Evolutionary conservation across 192 early-diverging fungal genomes (phyloP).

Genomic region (Coemansia sp.): DNA sequence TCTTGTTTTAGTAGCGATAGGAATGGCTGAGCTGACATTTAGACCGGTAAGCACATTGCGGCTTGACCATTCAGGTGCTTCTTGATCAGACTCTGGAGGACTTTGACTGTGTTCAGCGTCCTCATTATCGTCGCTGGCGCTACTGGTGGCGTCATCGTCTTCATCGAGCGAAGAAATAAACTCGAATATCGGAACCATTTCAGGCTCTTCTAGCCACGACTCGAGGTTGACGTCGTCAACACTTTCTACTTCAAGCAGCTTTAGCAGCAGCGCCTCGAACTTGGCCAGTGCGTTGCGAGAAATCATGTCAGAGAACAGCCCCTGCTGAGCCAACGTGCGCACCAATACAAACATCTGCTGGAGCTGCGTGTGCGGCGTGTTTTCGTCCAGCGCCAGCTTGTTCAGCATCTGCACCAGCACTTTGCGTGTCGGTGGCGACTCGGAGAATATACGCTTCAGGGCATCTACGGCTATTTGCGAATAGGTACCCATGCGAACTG

Average conservation of each 20-base stretch:
- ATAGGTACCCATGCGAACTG: constrained; percentile 40
- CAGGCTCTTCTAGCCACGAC: constrained; percentile 51
- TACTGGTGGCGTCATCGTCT: constrained; percentile 11
- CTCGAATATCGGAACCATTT: constrained; percentile 52
- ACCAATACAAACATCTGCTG: constrained; percentile 54
- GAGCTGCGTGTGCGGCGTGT: constrained; percentile 28
- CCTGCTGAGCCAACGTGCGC: constrained; percentile 44
- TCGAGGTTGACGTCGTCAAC: constrained; percentile 42
- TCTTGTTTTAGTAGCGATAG: constrained; percentile 17
- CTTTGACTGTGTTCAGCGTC: neutral
- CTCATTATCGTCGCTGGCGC: constrained; percentile 13
- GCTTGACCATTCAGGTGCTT: constrained; percentile 3
- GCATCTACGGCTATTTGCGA: constrained; percentile 63
- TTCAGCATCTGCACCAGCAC: constrained; percentile 62
- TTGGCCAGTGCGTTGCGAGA: constrained; percentile 58
- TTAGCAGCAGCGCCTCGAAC: constrained; percentile 61
- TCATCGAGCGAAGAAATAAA: constrained; percentile 43
- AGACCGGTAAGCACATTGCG: neutral
- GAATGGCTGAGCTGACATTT: constrained; percentile 22
- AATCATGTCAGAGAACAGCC: constrained; percentile 57
- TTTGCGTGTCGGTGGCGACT: constrained; percentile 60
- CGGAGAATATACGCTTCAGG: constrained; percentile 55
- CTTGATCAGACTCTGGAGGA: constrained; percentile 21
- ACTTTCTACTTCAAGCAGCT: constrained; percentile 55
- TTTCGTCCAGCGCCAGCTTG: constrained; percentile 54